Evolutionary conservation across 129 eudicot genomes (phyloP).

Genomic region (Pulicaria dysenterica): DNA sequence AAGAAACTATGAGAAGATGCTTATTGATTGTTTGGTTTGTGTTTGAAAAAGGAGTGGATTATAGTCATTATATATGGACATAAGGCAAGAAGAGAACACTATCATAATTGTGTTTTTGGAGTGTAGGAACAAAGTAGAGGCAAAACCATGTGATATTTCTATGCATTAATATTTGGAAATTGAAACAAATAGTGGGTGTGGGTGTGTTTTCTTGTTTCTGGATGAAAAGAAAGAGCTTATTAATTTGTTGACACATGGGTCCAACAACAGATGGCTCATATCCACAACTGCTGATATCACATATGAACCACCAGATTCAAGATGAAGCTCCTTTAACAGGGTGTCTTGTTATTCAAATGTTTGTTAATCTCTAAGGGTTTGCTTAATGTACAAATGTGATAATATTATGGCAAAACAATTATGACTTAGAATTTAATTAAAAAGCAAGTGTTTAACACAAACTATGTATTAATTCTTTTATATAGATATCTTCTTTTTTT

Average conservation of each 20-base stretch:
- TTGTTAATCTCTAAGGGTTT: background rate
- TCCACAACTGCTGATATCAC: background rate
- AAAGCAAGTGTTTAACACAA: no score
- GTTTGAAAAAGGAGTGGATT: constrained; percentile 1
- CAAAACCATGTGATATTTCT: constrained; percentile 29
- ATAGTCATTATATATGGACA: background rate
- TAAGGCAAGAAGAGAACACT: background rate
- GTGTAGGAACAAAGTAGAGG: constrained; percentile 16
- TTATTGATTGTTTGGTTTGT: constrained; percentile 10
- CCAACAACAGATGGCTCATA: constrained; percentile 24
- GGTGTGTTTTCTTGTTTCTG: constrained; percentile 13
- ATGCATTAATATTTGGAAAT: constrained; percentile 2
- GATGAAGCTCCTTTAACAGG: background rate
- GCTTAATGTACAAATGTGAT: background rate
- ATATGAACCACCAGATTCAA: constrained; percentile 16
- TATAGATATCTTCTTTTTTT: no score
- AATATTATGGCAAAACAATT: no score
- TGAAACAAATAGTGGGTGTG: constrained; percentile 5
- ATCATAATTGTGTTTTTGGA: constrained; percentile 19
- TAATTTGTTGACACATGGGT: constrained; percentile 24
- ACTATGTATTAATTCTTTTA: no score
- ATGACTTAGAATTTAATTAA: no score
- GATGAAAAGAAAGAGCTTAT: constrained; percentile 14
- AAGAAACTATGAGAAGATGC: background rate
- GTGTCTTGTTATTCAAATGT: background rate